Conservation (phyloP, 2,329 filamentous ascomycete species). For the Epichloe festucae region DNA sequence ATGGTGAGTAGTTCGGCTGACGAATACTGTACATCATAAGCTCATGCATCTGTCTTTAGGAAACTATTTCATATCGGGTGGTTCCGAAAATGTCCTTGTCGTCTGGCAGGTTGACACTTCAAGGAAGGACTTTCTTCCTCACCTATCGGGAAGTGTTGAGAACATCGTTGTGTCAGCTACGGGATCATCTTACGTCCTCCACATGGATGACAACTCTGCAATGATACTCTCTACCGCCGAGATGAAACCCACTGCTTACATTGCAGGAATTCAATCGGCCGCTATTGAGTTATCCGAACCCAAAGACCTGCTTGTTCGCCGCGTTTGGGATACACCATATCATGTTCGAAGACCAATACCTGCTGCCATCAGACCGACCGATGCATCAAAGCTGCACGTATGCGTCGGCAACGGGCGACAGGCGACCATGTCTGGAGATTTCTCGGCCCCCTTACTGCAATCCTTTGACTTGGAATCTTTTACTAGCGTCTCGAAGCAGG, state of each 20-base stretch:
- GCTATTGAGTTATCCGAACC: constrained; percentile 36
- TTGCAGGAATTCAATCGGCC: constrained; percentile 66
- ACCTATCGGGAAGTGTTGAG: constrained; percentile 74
- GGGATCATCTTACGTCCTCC: constrained; percentile 71
- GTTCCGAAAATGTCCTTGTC: constrained; percentile 76
- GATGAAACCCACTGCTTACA: constrained; percentile 69
- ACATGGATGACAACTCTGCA: constrained; percentile 81
- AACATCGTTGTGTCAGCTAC: constrained; percentile 69
- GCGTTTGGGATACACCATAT: constrained; percentile 34
- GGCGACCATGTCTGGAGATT: constrained; percentile 36
- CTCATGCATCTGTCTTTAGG: constrained; percentile 36
- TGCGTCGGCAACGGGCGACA: constrained; percentile 52
- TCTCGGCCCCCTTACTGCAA: constrained; percentile 54
- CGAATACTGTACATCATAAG: background rate
- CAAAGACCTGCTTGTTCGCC: constrained; percentile 39
- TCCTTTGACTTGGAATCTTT: constrained; percentile 74
- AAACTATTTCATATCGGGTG: constrained; percentile 89
- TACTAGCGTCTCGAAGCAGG: constrained; percentile 72
- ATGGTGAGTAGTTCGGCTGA: constrained; percentile 44
- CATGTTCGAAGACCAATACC: constrained; percentile 39
- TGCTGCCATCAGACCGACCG: constrained; percentile 47
- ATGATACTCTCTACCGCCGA: constrained; percentile 87
- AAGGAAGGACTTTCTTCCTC: constrained; percentile 73
- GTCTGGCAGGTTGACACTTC: constrained; percentile 89
- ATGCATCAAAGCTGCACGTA: constrained; percentile 52